These are phyloP conservation scores for Aspergillus conjunctus DNA, from an alignment of 495 filamentous ascomycete genomes.

Conservation along the genomic window DNA sequence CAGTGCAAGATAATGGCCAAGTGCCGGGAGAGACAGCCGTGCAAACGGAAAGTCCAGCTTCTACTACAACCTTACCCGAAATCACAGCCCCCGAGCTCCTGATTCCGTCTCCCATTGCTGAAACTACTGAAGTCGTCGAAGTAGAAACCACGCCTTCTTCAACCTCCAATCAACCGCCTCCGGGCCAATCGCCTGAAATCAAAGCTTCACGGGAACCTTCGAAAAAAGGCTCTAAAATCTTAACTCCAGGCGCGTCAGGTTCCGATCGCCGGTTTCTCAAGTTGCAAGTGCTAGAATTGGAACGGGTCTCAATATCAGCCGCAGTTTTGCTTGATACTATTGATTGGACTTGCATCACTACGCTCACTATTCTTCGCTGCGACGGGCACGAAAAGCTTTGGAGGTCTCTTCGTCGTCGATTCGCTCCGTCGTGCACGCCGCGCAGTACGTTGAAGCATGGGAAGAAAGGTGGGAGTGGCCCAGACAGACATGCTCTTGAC, in stretches of 20 bases:
- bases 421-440: constrained; percentile 55
- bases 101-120: neutral
- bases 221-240: neutral
- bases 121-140: neutral
- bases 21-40: neutral
- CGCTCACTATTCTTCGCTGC: constrained; percentile 80
- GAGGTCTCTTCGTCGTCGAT: constrained; percentile 74
- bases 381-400: constrained; percentile 77
- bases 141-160: constrained; percentile 1
- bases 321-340: constrained; percentile 68
- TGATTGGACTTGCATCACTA: constrained; percentile 79
- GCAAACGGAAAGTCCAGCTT: neutral
- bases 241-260: constrained; percentile 8
- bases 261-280: constrained; percentile 47
- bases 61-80: neutral
- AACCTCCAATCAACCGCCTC: neutral
- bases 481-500: constrained; percentile 38
- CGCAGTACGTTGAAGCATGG: constrained; percentile 26
- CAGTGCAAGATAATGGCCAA: constrained; percentile 1
- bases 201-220: constrained; percentile 17
- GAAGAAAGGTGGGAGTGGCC: constrained; percentile 23
- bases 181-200: neutral
- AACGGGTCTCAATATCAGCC: constrained; percentile 75
- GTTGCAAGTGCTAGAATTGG: constrained; percentile 77
- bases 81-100: neutral